Base-by-base conservation (phyloP, 1,284 basidiomycete genomes). In the Gomphus bonarii region DNA sequence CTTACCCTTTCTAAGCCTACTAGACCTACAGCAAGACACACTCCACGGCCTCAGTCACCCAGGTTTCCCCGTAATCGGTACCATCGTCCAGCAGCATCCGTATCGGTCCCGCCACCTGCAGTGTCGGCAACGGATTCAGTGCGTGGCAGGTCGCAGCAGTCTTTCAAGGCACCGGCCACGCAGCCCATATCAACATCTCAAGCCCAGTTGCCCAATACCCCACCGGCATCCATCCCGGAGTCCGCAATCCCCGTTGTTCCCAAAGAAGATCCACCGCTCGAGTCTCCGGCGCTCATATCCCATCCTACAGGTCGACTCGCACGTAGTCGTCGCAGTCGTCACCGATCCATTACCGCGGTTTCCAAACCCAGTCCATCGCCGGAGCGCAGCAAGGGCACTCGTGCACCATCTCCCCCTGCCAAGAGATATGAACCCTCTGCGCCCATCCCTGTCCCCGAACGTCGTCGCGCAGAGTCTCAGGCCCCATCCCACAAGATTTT, bases 11-110 rank as follows among this genome's bases (percentile, higher is more conserved):
- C 56, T 46, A 58, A 58, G 18, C 56, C 56, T n/a, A 12, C 36
- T 6, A 46, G 56, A 9, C 49, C 30, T 2, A 36, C 36, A 22
- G 20, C 49, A 3, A 35, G 56, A 22, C 31, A 31, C n/a, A 28
- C n/a, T 12, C 49, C 22, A 33, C 56, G 56, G 10, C 28, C 56
- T n/a, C 56, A 58, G 18, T 58, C 56, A 8, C 56, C 56, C 40
- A 33, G 56, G 16, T 47, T 36, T 38, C 56, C 56, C 12, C 36
- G 56, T 14, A 25, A 35, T 38, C 56, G 56, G 36, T 20, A 33
- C n/a, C 56, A 49, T 25, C 55, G 55, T 16, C 38, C 47, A 16
- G 16, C 51, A 28, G 1, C 28, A 30, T 40, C 30, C 4, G 36
- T 53, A 18, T 25, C 40, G 5, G 36, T 43, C 28, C n/a, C 22